A percentile compares a stretch with the other conserved stretches of the same genome.
Evolutionary conservation across 768 basidiomycete genomes (phyloP).

Genomic region (Boletus rubropictus): DNA sequence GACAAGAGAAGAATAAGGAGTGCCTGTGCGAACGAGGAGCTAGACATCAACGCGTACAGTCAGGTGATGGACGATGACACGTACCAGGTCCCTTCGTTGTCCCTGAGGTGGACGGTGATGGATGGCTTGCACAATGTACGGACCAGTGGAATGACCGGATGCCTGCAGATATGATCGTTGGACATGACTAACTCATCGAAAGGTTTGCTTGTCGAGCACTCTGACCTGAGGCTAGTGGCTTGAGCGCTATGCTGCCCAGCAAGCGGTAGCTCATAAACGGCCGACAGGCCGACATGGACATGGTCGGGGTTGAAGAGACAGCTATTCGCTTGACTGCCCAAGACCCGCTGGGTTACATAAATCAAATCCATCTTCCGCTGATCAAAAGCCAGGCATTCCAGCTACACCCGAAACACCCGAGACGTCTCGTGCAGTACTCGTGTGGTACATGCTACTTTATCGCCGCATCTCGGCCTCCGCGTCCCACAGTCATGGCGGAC

Average conservation of each 20-base stretch:
- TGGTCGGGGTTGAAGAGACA: slow-evolving; percentile 23
- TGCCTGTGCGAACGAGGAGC: slow-evolving; percentile 31
- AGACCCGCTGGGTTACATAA: slow-evolving; percentile 25
- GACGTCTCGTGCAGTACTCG: slow-evolving; percentile 8
- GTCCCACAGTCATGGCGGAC: slow-evolving; percentile 9
- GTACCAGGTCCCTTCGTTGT: slow-evolving; percentile 25
- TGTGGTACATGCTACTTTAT: background rate
- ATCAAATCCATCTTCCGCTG: background rate
- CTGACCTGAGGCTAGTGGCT: slow-evolving; percentile 24
- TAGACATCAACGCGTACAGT: background rate
- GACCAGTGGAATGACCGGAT: slow-evolving; percentile 30
- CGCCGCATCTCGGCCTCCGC: slow-evolving; percentile 9
- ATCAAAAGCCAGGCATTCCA: background rate
- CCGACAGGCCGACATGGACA: slow-evolving; percentile 30
- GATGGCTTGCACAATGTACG: slow-evolving; percentile 21
- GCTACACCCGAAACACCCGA: slow-evolving; percentile 10
- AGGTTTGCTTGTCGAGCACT: background rate
- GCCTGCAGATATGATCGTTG: slow-evolving; percentile 13
- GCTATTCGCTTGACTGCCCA: slow-evolving; percentile 13
- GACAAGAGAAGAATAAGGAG: slow-evolving; percentile 65
- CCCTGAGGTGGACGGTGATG: slow-evolving; percentile 7
- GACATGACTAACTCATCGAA: background rate
- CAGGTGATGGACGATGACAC: slow-evolving; percentile 1
- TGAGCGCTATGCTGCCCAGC: slow-evolving; percentile 13
- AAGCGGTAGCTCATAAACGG: slow-evolving; percentile 24